Conservation (phyloP, 2,329 filamentous ascomycete genomes). For the Atkinsonella hypoxylon region DNA sequence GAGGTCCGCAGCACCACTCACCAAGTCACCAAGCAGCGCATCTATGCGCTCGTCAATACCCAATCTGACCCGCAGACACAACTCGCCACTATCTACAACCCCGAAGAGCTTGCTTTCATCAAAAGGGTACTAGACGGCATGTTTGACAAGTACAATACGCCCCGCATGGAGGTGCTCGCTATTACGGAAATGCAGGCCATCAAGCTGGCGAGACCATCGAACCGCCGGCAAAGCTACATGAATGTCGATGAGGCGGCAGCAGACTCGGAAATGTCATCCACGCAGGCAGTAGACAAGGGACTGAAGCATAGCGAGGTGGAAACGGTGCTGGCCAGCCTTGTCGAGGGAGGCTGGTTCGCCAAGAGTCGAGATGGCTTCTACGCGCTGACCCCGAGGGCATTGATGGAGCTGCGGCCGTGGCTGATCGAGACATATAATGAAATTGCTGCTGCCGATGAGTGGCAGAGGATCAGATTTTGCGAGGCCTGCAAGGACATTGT, state of each 20-base stretch:
- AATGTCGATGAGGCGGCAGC: constrained; percentile 21
- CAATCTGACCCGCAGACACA: constrained; percentile 77
- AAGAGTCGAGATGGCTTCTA: constrained; percentile 62
- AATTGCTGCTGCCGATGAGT: constrained; percentile 42
- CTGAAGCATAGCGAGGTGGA: constrained; percentile 73
- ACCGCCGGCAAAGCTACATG: constrained; percentile 23
- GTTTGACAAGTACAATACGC: constrained; percentile 80
- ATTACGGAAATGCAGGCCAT: constrained; percentile 69
- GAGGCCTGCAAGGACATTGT: constrained; percentile 82
- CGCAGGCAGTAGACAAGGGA: constrained; percentile 30
- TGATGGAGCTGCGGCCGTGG: constrained; percentile 80
- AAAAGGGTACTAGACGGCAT: constrained; percentile 81
- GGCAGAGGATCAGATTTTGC: constrained; percentile 74
- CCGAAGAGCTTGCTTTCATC: constrained; percentile 82
- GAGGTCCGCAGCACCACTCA: constrained; percentile 69
- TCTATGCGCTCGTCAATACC: constrained; percentile 80
- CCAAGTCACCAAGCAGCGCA: constrained; percentile 52
- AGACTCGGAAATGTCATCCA: constrained; percentile 16
- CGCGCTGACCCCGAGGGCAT: constrained; percentile 58
- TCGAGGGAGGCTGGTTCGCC: constrained; percentile 77
- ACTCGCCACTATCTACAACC: constrained; percentile 65
- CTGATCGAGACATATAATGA: constrained; percentile 87
- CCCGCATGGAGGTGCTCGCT: constrained; percentile 70
- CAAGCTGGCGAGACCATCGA: constrained; percentile 46
- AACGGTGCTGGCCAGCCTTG: constrained; percentile 52